These are phyloP conservation scores for Rhytidiadelphus loreus DNA, from an alignment of 225 moss, liverwort and hornwort genomes.

Conservation along the genomic window DNA sequence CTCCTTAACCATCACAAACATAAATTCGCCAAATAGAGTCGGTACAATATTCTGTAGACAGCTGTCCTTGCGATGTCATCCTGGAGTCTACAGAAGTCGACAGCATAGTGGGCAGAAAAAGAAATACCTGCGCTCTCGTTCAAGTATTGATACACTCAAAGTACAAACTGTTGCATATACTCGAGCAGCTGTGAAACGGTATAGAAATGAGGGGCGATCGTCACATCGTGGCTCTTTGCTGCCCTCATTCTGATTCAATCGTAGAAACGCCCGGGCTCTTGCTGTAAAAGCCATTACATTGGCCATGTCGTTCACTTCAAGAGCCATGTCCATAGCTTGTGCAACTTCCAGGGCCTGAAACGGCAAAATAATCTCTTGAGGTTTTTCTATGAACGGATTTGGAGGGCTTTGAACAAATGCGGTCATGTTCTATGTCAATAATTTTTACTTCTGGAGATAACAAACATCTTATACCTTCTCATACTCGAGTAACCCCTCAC, in stretches of 20 bases:
- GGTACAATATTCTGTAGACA: not conserved
- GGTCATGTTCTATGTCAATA: not conserved
- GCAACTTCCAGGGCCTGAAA: conserved; percentile 85
- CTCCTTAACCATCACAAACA: not conserved
- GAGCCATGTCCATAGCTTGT: conserved; percentile 83
- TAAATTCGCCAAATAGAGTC: not conserved
- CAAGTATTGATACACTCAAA: conserved; percentile 76
- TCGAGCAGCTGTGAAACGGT: conserved; percentile 76
- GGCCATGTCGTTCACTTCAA: conserved; percentile 61
- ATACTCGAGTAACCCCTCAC: conserved; percentile 56
- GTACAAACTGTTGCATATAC: conserved; percentile 82
- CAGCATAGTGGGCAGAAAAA: not conserved
- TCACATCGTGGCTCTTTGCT: conserved; percentile 15
- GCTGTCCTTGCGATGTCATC: not conserved
- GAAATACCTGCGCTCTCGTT: conserved; percentile 76
- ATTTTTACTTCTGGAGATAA: not conserved
- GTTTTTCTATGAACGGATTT: not conserved
- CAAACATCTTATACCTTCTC: conserved; percentile 45
- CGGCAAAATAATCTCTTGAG: not conserved
- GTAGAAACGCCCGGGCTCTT: conserved; percentile 37
- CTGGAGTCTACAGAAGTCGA: not conserved
- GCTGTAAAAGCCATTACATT: conserved; percentile 41
- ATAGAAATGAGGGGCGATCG: conserved; percentile 51
- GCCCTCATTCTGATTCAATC: conserved; percentile 16
- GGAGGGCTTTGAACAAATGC: not conserved